phyloP scores from a whole-genome alignment of 306 rosid genomes.

The Quercus suber region DNA sequence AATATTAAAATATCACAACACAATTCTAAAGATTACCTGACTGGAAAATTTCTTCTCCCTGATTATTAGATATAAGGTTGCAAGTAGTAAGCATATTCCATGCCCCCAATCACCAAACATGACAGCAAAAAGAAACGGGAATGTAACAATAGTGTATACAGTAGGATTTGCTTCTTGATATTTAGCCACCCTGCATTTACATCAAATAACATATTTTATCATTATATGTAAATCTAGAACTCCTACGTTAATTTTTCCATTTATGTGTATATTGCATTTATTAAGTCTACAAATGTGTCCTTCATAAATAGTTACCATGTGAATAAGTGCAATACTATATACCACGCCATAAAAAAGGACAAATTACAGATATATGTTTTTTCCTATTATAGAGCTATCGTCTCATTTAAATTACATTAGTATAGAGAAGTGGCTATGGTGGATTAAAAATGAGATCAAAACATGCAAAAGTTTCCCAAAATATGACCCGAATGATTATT shows the following conservation, averaged over 20 bases:
- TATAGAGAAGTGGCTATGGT: neutral
- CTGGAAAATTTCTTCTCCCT: conserved; percentile 80
- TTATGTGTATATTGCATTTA: neutral
- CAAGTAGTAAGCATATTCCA: conserved; percentile 88
- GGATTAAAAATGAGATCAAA: neutral
- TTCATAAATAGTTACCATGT: neutral
- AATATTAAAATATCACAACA: neutral
- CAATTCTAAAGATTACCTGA: conserved; percentile 57
- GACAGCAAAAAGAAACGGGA: conserved; percentile 98
- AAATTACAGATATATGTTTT: neutral
- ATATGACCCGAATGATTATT: neutral
- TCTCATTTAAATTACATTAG: neutral
- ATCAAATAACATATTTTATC: conserved; percentile 8
- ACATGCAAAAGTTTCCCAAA: neutral
- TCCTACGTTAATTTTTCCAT: neutral
- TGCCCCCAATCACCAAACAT: conserved; percentile 99
- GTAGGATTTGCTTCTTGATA: conserved; percentile 99
- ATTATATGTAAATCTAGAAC: neutral
- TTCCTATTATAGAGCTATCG: neutral
- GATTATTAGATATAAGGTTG: conserved; percentile 61
- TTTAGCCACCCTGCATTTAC: conserved; percentile 80
- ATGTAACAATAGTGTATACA: conserved; percentile 79
- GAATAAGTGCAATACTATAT: neutral
- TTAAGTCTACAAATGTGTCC: neutral
- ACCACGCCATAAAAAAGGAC: neutral